Conservation (phyloP, 768 basidiomycete genomes). For the Lactarius tabidus region DNA sequence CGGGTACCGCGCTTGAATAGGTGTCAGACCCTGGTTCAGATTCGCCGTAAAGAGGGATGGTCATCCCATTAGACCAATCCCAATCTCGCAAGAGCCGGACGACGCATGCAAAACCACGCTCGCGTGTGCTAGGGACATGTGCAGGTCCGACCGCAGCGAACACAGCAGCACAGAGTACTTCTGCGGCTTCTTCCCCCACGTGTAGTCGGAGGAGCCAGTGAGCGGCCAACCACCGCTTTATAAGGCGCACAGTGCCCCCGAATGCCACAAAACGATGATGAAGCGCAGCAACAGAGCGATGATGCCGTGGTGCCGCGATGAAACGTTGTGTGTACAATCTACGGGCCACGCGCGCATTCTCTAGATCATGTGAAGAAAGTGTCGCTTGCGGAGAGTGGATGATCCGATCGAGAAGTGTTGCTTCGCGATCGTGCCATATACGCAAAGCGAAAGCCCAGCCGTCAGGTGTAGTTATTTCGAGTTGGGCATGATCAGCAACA, state of each 20-base stretch:
- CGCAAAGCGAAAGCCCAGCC: constrained; percentile 85
- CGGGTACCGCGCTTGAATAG: constrained; percentile 34
- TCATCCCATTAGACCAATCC: constrained; percentile 74
- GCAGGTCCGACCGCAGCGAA: constrained; percentile 57
- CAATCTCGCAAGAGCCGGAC: constrained; percentile 74
- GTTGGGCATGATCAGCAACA: constrained; percentile 60
- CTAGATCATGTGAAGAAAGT: constrained; percentile 43
- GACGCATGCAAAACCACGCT: constrained; percentile 72
- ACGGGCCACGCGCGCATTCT: constrained; percentile 53
- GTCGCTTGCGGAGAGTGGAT: constrained; percentile 42
- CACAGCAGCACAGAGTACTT: constrained; percentile 76
- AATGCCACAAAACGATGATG: constrained; percentile 78
- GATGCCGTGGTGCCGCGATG: constrained; percentile 78
- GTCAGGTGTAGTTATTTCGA: constrained; percentile 74
- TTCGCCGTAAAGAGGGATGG: constrained; percentile 67
- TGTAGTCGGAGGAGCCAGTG: constrained; percentile 82
- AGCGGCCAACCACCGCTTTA: constrained; percentile 89
- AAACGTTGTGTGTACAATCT: constrained; percentile 67
- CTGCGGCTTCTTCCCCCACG: constrained; percentile 73
- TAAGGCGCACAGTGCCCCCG: constrained; percentile 78
- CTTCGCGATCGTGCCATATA: constrained; percentile 88
- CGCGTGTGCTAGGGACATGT: constrained; percentile 66
- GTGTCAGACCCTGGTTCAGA: constrained; percentile 26
- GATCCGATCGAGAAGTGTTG: constrained; percentile 67
- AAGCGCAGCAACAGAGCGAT: constrained; percentile 73